Evolutionary conservation across 441 rosid genomes (phyloP).

Genomic region (Lagerstroemia fauriei): DNA sequence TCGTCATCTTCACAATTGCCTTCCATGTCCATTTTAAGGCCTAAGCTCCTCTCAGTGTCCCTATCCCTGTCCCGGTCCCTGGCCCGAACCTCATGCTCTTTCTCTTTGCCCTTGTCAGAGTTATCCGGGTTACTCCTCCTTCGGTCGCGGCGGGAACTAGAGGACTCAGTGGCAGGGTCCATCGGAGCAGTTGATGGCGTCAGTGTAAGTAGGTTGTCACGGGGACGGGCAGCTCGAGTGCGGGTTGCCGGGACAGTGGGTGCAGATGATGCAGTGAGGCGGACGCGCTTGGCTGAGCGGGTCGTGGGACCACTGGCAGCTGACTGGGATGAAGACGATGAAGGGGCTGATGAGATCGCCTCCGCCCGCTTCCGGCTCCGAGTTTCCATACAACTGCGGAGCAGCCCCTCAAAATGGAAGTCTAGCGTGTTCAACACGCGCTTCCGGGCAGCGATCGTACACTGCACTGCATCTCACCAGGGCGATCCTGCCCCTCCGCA

Average conservation of each 20-base stretch:
- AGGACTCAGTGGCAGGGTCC: conserved; percentile 74
- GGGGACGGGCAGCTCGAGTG: conserved; percentile 23
- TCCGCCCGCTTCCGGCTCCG: conserved; percentile 99
- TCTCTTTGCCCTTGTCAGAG: conserved; percentile 92
- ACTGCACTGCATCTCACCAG: conserved; percentile 24
- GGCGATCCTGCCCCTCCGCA: conserved; percentile 52
- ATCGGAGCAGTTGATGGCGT: conserved; percentile 38
- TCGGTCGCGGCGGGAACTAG: conserved; percentile 70
- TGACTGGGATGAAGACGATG: conserved; percentile 51
- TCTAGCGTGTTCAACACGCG: conserved; percentile 33
- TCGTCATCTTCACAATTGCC: conserved; percentile 57
- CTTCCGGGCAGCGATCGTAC: conserved; percentile 27
- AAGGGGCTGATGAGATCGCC: conserved; percentile 98
- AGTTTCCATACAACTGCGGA: conserved; percentile 97
- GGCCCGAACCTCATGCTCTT: conserved; percentile 62
- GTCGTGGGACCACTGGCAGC: conserved; percentile 77
- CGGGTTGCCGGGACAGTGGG: background rate
- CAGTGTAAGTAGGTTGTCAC: conserved; percentile 33
- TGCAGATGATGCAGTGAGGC: conserved; percentile 33
- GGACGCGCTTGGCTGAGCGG: conserved; percentile 77
- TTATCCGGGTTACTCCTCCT: conserved; percentile 34
- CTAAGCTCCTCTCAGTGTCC: conserved; percentile 44
- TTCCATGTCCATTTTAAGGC: conserved; percentile 57
- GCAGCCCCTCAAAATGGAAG: conserved; percentile 46
- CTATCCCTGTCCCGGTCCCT: conserved; percentile 51